Base-by-base conservation (phyloP, 1,284 basidiomycete species). In the Ustilago shanxiensis region DNA sequence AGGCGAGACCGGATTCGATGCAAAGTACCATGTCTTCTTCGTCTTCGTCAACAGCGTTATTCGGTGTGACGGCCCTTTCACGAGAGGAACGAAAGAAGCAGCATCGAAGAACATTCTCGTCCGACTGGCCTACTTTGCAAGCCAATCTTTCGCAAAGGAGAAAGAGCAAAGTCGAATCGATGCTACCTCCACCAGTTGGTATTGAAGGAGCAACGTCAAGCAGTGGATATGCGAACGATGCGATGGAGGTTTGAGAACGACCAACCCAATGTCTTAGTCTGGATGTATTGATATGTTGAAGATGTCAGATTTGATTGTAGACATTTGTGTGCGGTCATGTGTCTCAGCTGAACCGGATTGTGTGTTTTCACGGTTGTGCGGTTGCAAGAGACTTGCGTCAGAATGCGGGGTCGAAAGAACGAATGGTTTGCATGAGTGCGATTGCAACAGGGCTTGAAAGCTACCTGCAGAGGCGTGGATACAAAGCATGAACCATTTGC, bases 51-150 rank as follows among this genome's bases (percentile, higher is more conserved):
- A 66, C 69, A 16, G 63, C 65, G 2, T 37, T 77, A 33, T 79
- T 79, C 50, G 77, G 77, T 29, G 77, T 72, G 1, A 60, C 62
- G 3, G 63, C 66, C 29, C 69, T 72, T 4, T 72, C 72, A 13
- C 50, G 60, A 9, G 73, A 79, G 16, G 77, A 79, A 41, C 54
- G 77, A 9, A 69, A 68, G 54, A 79, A 79, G 60, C 77, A 79
- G 54, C 77, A 79, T 33, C 60, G 77, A 16, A 45, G 77, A n/a
- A 79, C 77, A 1, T 79, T 79, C 51, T 70, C 66, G 28, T 72
- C 66, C 14, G 77, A 79, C 54, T 76, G 73, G 73, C 77, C 73
- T 5, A 65, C 73, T 1, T 33, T 79, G 35, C 72, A 72, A 18
- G 74, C 70, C 2, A 69, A 66, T 14, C 22, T 75, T 10, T 59